phyloP scores from a whole-genome alignment of 257 asterid genomes.

The Linaria vulgaris region DNA sequence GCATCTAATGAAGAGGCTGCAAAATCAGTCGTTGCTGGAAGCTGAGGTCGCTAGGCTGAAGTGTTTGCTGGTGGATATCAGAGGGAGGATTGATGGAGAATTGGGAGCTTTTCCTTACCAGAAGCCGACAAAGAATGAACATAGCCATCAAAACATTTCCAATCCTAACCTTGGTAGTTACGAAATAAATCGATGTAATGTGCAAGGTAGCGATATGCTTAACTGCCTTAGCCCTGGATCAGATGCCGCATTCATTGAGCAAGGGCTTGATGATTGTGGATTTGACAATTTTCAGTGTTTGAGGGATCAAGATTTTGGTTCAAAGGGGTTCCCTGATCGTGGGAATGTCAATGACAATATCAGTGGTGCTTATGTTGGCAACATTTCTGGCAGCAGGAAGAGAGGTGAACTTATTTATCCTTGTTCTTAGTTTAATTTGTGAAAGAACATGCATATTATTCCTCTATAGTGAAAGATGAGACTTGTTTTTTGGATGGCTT shows the following conservation, averaged over 20 bases:
- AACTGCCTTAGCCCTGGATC: slow-evolving; percentile 72
- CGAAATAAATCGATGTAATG: slow-evolving; percentile 72
- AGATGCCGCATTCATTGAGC: slow-evolving; percentile 49
- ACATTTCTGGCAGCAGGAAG: slow-evolving; percentile 43
- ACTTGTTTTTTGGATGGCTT: slow-evolving; percentile 16
- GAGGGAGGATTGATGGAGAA: slow-evolving; percentile 97
- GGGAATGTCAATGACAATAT: slow-evolving; percentile 41
- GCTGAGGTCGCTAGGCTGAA: no score
- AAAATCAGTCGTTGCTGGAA: slow-evolving; percentile 77
- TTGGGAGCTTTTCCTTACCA: slow-evolving; percentile 94
- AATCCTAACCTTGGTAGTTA: slow-evolving; percentile 56
- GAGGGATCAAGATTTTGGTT: slow-evolving; percentile 44
- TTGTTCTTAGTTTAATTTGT: neutral
- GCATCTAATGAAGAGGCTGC: slow-evolving; percentile 85
- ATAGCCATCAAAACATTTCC: slow-evolving; percentile 37
- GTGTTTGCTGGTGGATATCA: slow-evolving; percentile 88
- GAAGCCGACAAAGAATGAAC: slow-evolving; percentile 56
- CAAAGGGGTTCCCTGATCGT: slow-evolving; percentile 43
- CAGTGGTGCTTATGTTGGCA: slow-evolving; percentile 23
- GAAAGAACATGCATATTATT: neutral
- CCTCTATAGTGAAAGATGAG: neutral
- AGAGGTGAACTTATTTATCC: slow-evolving; percentile 39
- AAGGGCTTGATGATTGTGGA: slow-evolving; percentile 56
- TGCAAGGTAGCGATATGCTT: slow-evolving; percentile 69
- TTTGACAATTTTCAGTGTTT: slow-evolving; percentile 56